These are phyloP conservation scores for Aspergillus sp. DNA, from an alignment of 2,329 filamentous ascomycete species.

Conservation along the genomic window DNA sequence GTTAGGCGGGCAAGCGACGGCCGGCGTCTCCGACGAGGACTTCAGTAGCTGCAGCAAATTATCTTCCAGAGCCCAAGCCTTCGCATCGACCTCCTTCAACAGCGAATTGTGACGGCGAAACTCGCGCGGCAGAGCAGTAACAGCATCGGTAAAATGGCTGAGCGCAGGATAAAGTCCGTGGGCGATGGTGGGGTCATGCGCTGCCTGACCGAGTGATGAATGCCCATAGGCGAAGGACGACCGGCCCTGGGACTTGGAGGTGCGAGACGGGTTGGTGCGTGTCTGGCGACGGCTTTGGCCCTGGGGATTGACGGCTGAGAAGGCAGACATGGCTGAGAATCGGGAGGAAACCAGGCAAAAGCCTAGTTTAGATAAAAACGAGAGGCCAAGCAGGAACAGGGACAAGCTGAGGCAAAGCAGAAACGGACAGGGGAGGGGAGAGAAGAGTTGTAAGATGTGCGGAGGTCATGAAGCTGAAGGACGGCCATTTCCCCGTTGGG, in stretches of 20 bases:
- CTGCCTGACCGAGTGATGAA: slow-evolving; percentile 19
- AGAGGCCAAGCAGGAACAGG: no score
- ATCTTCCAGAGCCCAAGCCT: slow-evolving; percentile 82
- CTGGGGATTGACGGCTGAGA: slow-evolving; percentile 19
- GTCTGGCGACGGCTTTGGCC: slow-evolving; percentile 31
- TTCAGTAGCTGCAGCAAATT: slow-evolving; percentile 65
- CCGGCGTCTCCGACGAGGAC: slow-evolving; percentile 23
- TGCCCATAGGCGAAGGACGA: slow-evolving; percentile 32
- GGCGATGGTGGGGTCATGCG: slow-evolving; percentile 23
- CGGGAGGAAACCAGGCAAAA: slow-evolving; percentile 5
- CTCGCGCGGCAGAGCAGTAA: slow-evolving; percentile 86
- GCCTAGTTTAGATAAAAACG: slow-evolving; percentile 7
- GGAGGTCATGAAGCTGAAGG: no score
- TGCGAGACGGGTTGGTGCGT: slow-evolving; percentile 41
- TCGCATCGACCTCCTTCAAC: slow-evolving; percentile 94
- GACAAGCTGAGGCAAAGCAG: neutral
- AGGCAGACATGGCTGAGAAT: slow-evolving; percentile 16
- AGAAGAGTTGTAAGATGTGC: neutral
- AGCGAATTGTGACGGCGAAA: slow-evolving; percentile 92
- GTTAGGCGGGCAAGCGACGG: slow-evolving; percentile 23
- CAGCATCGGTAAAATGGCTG: slow-evolving; percentile 77
- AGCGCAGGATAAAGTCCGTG: slow-evolving; percentile 56
- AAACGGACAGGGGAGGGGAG: neutral
- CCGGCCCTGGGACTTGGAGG: slow-evolving; percentile 36
- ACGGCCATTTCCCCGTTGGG: no score